phyloP scores from a whole-genome alignment of 306 rosid genomes.

The Castanea sativa region DNA sequence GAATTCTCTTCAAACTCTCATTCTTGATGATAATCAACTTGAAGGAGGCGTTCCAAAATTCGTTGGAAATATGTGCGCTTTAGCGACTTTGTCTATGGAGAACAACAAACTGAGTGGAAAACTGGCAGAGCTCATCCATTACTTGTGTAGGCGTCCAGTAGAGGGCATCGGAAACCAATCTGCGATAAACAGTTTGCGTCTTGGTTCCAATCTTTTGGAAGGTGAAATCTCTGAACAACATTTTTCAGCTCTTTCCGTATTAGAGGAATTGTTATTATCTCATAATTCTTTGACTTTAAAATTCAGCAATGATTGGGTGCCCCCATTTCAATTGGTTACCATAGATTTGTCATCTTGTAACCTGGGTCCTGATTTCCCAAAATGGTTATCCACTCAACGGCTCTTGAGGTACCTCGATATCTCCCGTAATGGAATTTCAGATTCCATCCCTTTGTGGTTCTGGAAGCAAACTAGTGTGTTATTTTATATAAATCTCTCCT shows the following conservation, averaged over 20 bases:
- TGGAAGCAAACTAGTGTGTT: slow-evolving; percentile 9
- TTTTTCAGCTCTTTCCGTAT: not conserved
- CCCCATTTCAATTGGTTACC: not conserved
- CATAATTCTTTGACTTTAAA: slow-evolving; percentile 2
- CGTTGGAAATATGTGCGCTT: slow-evolving; percentile 3
- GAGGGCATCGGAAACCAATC: not conserved
- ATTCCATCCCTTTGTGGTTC: slow-evolving; percentile 16
- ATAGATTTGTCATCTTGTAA: slow-evolving; percentile 13
- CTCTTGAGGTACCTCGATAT: not conserved
- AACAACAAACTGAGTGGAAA: not conserved
- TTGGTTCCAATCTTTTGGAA: not conserved
- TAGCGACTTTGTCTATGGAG: not conserved
- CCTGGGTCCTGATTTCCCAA: slow-evolving; percentile 25
- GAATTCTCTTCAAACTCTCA: slow-evolving; percentile 11
- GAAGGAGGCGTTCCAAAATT: slow-evolving; percentile 17
- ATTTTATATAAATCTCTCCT: not conserved
- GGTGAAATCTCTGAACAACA: slow-evolving; percentile 9
- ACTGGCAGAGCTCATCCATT: slow-evolving; percentile 8
- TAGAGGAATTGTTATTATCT: not conserved
- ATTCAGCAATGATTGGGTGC: not conserved
- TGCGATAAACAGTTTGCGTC: too few relatives aligned
- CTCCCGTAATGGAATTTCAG: not conserved
- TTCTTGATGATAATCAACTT: slow-evolving; percentile 7
- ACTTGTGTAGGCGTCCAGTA: not conserved
- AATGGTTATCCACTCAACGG: slow-evolving; percentile 14